Conservation (phyloP, 2,329 filamentous ascomycete species). For the Aspergillus uvarum region DNA sequence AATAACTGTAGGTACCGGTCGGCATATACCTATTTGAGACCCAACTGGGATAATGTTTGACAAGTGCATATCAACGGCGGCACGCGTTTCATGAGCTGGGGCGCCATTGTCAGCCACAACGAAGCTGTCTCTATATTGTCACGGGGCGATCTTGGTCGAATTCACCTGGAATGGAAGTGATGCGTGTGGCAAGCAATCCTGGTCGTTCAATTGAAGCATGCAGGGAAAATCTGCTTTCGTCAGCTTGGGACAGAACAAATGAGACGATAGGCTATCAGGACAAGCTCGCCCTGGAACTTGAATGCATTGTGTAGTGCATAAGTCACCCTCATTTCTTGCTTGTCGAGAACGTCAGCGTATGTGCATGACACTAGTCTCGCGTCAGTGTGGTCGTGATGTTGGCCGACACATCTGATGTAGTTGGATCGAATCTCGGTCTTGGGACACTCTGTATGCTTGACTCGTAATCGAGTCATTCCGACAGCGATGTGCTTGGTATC, state of each 20-base stretch:
- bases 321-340: neutral
- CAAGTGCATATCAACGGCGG: neutral
- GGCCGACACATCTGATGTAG: neutral
- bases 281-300: neutral
- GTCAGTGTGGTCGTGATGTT: neutral
- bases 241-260: too few species aligned
- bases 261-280: neutral
- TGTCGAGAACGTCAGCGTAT: too few species aligned
- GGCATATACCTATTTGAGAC: neutral
- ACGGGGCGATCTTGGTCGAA: neutral
- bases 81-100: neutral
- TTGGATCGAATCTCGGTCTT: neutral
- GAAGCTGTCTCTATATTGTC: neutral
- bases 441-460: neutral
- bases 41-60: neutral
- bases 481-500: neutral
- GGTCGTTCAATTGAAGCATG: too few species aligned
- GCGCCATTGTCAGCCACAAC: neutral
- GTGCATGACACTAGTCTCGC: neutral
- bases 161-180: too few species aligned
- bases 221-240: too few species aligned
- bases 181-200: too few species aligned
- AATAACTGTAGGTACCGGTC: neutral
- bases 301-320: neutral
- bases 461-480: too few species aligned